Conservation (phyloP, 805 yeast species). For the Candida patagonica region DNA sequence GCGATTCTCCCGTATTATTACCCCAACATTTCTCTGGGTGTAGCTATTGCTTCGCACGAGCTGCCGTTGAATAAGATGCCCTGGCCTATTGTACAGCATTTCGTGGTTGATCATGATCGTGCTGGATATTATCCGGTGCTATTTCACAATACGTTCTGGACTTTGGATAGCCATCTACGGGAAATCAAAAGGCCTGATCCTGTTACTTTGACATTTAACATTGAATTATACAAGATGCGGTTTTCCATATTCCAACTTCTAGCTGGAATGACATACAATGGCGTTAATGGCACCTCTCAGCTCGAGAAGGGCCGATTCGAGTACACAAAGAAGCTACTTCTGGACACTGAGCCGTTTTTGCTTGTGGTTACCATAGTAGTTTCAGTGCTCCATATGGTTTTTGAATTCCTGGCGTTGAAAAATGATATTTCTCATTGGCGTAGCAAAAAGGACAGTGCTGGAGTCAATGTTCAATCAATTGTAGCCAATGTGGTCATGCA, state of each 20-base stretch:
- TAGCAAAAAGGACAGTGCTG: conserved; percentile 33
- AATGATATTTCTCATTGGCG: conserved; percentile 35
- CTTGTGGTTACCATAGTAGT: conserved; percentile 28
- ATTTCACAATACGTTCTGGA: conserved; percentile 34
- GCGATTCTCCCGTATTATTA: conserved; percentile 23
- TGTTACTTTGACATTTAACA: conserved; percentile 21
- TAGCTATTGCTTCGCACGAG: conserved; percentile 19
- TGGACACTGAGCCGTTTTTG: conserved; percentile 32
- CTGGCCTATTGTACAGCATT: conserved; percentile 20
- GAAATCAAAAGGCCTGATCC: not conserved
- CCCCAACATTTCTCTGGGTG: conserved; percentile 29
- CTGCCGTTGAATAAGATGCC: conserved; percentile 15
- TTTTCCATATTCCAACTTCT: conserved; percentile 29
- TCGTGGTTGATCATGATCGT: conserved; percentile 1
- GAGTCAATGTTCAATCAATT: conserved; percentile 32
- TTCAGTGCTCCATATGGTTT: conserved; percentile 30
- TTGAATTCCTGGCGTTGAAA: conserved; percentile 35
- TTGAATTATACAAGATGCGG: conserved; percentile 23
- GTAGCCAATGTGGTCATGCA: conserved; percentile 35
- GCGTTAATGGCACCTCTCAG: conserved; percentile 23
- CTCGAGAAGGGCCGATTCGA: conserved; percentile 26
- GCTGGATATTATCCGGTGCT: conserved; percentile 31
- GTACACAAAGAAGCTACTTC: conserved; percentile 28
- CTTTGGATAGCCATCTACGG: conserved; percentile 28
- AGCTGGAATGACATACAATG: conserved; percentile 24